A percentile compares a stretch with the other conserved stretches of the same genome.
These are phyloP conservation scores for Fusarium piperis DNA, from an alignment of 2,329 filamentous ascomycete species.

Conservation along the genomic window DNA sequence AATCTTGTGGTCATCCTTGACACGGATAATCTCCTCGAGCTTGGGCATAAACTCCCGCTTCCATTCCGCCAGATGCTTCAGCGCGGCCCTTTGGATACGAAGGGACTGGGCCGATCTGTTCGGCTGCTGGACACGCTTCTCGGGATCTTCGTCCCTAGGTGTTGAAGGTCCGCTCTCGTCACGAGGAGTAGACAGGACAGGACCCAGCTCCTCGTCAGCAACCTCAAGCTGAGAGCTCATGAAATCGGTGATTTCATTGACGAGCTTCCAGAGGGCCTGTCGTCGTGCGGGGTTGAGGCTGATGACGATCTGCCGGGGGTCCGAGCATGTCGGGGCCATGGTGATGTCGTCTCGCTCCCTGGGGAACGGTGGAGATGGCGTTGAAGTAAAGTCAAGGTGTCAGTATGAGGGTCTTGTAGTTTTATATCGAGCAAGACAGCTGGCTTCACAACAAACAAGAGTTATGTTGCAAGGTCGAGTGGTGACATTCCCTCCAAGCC, in stretches of 20 bases:
- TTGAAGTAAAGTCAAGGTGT: background rate
- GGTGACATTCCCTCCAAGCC: constrained; percentile 1
- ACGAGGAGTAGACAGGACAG: constrained; percentile 37
- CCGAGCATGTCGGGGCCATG: constrained; percentile 65
- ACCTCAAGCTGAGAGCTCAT: constrained; percentile 64
- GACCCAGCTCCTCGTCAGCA: constrained; percentile 44
- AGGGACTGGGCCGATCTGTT: constrained; percentile 40
- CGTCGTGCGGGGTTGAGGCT: constrained; percentile 63
- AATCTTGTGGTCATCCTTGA: constrained; percentile 59
- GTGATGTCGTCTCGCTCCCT: constrained; percentile 2
- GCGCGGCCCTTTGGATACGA: constrained; percentile 60
- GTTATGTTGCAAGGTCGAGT: constrained; percentile 4
- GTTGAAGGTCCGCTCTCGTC: constrained; percentile 20
- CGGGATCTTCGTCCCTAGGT: constrained; percentile 13
- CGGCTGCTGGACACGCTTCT: constrained; percentile 22
- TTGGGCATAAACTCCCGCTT: constrained; percentile 73
- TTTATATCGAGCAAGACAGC: background rate
- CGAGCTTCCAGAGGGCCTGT: constrained; percentile 60
- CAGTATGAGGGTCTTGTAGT: background rate
- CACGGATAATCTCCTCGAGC: constrained; percentile 73
- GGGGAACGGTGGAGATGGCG: background rate
- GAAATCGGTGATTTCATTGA: constrained; percentile 61
- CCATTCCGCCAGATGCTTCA: constrained; percentile 83
- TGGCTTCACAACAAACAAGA: constrained; percentile 10
- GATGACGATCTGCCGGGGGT: constrained; percentile 65